Evolutionary conservation across 129 eudicot genomes (phyloP).

Genomic region (Tanacetum coccineum): DNA sequence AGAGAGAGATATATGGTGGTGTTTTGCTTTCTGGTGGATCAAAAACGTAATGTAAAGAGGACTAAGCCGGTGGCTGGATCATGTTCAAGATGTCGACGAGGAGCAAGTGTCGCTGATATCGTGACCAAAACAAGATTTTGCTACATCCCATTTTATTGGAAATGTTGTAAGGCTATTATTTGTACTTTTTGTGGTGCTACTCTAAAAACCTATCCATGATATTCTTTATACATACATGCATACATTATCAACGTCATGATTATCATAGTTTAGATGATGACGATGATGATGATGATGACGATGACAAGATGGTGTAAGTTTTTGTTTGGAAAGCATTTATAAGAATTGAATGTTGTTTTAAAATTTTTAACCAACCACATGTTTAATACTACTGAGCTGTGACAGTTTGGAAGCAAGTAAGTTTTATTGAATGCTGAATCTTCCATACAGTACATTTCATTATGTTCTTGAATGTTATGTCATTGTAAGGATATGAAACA

Average conservation of each 20-base stretch:
- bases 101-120: constrained; percentile 73
- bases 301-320: not conserved
- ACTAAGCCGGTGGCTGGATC: constrained; percentile 76
- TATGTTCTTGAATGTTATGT: not conserved
- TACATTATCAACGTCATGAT: constrained; percentile 9
- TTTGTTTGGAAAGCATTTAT: constrained; percentile 22
- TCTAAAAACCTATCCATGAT: constrained; percentile 1
- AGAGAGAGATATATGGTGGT: too few relatives aligned
- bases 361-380: constrained; percentile 25
- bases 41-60: constrained; percentile 42
- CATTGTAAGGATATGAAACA: not conserved
- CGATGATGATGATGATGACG: constrained; percentile 3
- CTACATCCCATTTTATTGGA: too few relatives aligned
- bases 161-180: too few relatives aligned
- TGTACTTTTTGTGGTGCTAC: too few relatives aligned
- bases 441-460: constrained; percentile 16
- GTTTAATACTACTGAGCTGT: constrained; percentile 17
- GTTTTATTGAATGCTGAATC: constrained; percentile 27
- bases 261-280: not conserved
- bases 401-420: constrained; percentile 15
- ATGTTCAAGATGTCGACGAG: constrained; percentile 66
- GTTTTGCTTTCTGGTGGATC: constrained; percentile 81
- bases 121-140: constrained; percentile 54
- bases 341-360: constrained; percentile 25
- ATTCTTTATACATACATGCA: constrained; percentile 12